phyloP scores from a whole-genome alignment of 208 protist genomes.

The Tritrichomonas foetus region DNA sequence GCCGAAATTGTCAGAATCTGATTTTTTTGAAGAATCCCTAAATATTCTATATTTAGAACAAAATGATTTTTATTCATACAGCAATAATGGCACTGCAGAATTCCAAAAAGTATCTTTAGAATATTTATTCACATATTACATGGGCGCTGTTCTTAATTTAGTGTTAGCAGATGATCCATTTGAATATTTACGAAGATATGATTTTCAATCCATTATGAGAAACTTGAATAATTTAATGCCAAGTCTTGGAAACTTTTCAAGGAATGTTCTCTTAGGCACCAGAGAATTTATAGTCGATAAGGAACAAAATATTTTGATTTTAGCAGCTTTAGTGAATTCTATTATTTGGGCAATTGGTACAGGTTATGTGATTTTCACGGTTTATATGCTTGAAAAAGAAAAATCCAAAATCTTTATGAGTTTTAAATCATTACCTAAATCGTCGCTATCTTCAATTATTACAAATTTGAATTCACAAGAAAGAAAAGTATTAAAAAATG shows the following conservation, averaged over 20 bases:
- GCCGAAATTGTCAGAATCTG: not conserved
- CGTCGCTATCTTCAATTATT: not conserved
- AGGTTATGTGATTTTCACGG: not conserved
- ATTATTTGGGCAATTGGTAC: not conserved
- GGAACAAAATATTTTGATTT: too few species aligned
- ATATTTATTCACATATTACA: not conserved
- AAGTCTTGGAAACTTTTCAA: too few species aligned
- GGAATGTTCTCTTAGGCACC: too few species aligned
- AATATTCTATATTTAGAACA: not conserved
- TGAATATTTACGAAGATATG: too few species aligned
- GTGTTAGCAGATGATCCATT: too few species aligned
- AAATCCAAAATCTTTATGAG: not conserved
- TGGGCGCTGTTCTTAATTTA: too few species aligned
- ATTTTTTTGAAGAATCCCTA: not conserved
- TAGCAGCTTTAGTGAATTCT: too few species aligned
- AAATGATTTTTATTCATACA: not conserved
- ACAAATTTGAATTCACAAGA: not conserved
- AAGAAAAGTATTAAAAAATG: not conserved
- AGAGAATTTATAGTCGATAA: too few species aligned
- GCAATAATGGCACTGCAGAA: not conserved
- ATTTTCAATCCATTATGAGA: too few species aligned
- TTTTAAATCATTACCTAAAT: slow-evolving; percentile 3
- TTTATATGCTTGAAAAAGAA: not conserved
- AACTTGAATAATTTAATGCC: too few species aligned
- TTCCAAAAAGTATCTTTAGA: not conserved